These are phyloP conservation scores for Epichloe baconii DNA, from an alignment of 2,329 filamentous ascomycete genomes.

Conservation along the genomic window DNA sequence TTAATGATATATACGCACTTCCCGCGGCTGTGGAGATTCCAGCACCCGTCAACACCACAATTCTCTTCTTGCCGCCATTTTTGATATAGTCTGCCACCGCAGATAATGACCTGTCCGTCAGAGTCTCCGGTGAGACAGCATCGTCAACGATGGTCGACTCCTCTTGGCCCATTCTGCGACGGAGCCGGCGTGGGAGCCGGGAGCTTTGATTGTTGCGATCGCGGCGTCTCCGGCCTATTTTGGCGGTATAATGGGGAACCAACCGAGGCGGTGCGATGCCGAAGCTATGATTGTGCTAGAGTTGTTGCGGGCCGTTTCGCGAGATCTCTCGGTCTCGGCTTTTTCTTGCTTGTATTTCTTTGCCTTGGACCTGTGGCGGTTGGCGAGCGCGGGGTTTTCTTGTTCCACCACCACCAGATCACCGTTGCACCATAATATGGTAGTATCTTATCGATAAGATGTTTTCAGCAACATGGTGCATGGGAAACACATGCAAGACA, in stretches of 20 bases:
- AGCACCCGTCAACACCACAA: slow-evolving; percentile 84
- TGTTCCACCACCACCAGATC: too few species aligned
- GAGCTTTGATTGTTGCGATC: slow-evolving; percentile 21
- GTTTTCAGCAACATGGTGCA: neutral
- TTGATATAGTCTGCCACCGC: slow-evolving; percentile 73
- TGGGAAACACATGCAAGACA: too few species aligned
- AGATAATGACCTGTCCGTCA: slow-evolving; percentile 55
- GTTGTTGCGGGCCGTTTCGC: too few species aligned
- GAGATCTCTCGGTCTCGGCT: neutral
- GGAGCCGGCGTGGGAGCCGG: slow-evolving; percentile 19
- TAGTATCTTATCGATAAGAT: slow-evolving; percentile 8
- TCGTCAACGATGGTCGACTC: slow-evolving; percentile 53
- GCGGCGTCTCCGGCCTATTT: slow-evolving; percentile 27
- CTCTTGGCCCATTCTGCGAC: slow-evolving; percentile 72
- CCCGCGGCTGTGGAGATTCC: slow-evolving; percentile 69
- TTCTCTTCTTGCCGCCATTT: slow-evolving; percentile 49
- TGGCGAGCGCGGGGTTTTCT: neutral
- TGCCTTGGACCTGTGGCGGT: slow-evolving; percentile 3
- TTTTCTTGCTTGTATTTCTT: neutral
- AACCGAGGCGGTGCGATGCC: neutral
- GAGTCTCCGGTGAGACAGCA: slow-evolving; percentile 47
- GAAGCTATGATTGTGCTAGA: neutral
- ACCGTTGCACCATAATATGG: slow-evolving; percentile 4
- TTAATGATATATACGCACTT: slow-evolving; percentile 25
- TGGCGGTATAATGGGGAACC: slow-evolving; percentile 11